A percentile compares a stretch with the other conserved stretches of the same genome.
Conservation (phyloP, 2,329 filamentous ascomycete genomes). For the Paracorniculantispora psalliotae region DNA sequence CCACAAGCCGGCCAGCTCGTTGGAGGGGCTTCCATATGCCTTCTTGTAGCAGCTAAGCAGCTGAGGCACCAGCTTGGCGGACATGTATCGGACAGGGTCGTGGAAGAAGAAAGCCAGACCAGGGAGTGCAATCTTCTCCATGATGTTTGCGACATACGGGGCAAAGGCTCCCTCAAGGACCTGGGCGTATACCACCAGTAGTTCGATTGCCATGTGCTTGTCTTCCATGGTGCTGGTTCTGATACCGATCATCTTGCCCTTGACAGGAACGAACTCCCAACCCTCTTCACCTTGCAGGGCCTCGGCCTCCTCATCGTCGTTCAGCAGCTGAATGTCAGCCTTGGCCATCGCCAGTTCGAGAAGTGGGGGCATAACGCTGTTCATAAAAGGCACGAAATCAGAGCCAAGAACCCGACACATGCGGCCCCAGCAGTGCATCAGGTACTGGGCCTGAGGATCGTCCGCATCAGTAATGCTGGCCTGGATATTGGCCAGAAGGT, state of each 20-base stretch:
- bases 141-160: slow-evolving; percentile 84
- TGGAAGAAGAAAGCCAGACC: slow-evolving; percentile 99
- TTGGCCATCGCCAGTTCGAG: slow-evolving; percentile 89
- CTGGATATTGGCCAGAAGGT: slow-evolving; percentile 83
- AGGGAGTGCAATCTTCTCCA: slow-evolving; percentile 93
- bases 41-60: slow-evolving; percentile 93
- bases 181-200: slow-evolving; percentile 94
- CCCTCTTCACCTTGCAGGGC: slow-evolving; percentile 91
- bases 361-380: slow-evolving; percentile 89
- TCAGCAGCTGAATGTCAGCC: slow-evolving; percentile 92
- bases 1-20: slow-evolving; percentile 80
- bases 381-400: slow-evolving; percentile 89
- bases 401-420: slow-evolving; percentile 93
- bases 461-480: slow-evolving; percentile 81
- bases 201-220: slow-evolving; percentile 99
- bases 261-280: slow-evolving; percentile 94
- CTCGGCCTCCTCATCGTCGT: slow-evolving; percentile 91
- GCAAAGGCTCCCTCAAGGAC: slow-evolving; percentile 91
- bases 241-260: slow-evolving; percentile 97
- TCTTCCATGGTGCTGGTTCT: slow-evolving; percentile 95
- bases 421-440: slow-evolving; percentile 97
- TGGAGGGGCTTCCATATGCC: slow-evolving; percentile 74
- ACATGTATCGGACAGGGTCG: slow-evolving; percentile 91
- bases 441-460: slow-evolving; percentile 92
- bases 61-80: slow-evolving; percentile 89